These are phyloP conservation scores for Paratrimastix pyriformis DNA, from an alignment of 78 protist species.

Conservation along the genomic window DNA sequence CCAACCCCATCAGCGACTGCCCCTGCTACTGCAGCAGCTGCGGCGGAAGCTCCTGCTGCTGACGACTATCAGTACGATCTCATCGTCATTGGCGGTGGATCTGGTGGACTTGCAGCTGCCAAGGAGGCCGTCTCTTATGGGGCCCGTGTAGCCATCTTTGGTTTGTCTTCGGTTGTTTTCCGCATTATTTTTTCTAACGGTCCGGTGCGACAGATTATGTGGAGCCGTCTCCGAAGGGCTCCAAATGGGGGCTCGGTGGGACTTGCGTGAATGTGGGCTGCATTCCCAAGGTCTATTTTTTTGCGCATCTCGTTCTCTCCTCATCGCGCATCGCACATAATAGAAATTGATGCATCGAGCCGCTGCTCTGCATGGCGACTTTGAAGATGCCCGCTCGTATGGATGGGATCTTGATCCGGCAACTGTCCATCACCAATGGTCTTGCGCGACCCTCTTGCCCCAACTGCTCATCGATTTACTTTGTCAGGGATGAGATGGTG, in stretches of 20 bases:
- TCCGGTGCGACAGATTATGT: no score
- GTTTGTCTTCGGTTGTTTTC: background rate
- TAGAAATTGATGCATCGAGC: conserved; percentile 71
- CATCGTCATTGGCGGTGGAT: conserved; percentile 81
- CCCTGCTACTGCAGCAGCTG: no score
- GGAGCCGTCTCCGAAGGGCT: conserved; percentile 56
- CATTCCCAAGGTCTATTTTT: conserved; percentile 79
- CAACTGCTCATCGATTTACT: background rate
- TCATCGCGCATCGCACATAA: no score
- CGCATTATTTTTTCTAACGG: conserved; percentile 22
- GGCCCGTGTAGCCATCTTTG: conserved; percentile 40
- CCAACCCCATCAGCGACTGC: no score
- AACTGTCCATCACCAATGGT: conserved; percentile 31
- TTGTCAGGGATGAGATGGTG: conserved; percentile 28
- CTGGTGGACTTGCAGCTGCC: conserved; percentile 69
- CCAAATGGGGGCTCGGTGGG: conserved; percentile 57
- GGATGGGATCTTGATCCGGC: conserved; percentile 44
- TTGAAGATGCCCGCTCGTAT: conserved; percentile 44
- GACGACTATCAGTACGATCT: conserved; percentile 64
- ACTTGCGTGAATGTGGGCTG: conserved; percentile 89
- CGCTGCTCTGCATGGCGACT: conserved; percentile 25
- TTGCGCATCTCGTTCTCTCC: background rate
- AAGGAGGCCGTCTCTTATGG: conserved; percentile 60
- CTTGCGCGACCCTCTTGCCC: no score
- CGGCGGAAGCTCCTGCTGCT: no score